These are phyloP conservation scores for Vaccinium vitisidaea DNA, from an alignment of 148 eudicot species.

Conservation along the genomic window DNA sequence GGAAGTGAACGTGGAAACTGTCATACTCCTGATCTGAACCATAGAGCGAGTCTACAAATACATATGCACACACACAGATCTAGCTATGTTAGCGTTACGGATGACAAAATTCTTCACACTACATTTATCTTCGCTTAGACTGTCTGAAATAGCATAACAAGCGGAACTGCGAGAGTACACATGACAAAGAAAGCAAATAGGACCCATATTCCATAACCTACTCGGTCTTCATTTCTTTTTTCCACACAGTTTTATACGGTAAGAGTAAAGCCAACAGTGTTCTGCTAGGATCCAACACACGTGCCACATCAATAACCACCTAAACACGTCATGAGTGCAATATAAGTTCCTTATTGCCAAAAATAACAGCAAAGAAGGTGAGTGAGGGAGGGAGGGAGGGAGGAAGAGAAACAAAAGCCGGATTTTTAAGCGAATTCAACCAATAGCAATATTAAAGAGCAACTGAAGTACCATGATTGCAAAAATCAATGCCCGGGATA, in stretches of 20 bases:
- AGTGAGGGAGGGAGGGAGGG: not conserved
- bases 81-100: not conserved
- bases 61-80: not conserved
- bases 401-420: not conserved
- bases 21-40: constrained; percentile 3
- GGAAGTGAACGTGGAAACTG: not conserved
- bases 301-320: not conserved
- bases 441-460: not conserved
- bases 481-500: constrained; percentile 96
- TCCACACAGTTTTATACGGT: not conserved
- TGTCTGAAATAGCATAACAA: not conserved
- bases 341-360: not conserved
- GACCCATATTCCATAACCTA: not conserved
- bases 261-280: not conserved
- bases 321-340: not conserved
- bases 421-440: not conserved
- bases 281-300: not conserved
- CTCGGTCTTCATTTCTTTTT: not conserved
- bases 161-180: not conserved
- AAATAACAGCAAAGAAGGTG: constrained; percentile 2
- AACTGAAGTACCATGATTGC: constrained; percentile 81
- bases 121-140: not conserved
- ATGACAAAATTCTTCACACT: not conserved
- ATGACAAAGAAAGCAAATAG: not conserved
- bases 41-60: not conserved